These are phyloP conservation scores for Apiospora koreana DNA, from an alignment of 2,329 filamentous ascomycete genomes.

Conservation along the genomic window DNA sequence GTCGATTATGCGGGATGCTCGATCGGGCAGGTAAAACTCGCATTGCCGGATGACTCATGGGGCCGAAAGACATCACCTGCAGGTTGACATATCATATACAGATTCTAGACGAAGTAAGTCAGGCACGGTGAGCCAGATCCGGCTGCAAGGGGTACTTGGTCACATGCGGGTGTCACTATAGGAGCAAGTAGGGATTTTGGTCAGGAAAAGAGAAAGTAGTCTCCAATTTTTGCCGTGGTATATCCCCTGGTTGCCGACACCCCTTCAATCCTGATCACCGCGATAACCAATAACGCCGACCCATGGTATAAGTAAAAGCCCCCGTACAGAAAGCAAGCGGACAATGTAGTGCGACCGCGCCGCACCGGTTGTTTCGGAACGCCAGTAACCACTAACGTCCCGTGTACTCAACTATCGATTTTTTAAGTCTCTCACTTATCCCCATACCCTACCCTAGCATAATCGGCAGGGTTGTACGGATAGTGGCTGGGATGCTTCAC, in stretches of 20 bases:
- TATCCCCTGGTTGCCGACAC: background rate
- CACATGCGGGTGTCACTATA: background rate
- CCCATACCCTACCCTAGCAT: slow-evolving; percentile 13
- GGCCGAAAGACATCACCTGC: background rate
- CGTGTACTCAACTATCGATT: background rate
- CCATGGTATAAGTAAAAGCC: slow-evolving; percentile 2
- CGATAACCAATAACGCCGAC: background rate
- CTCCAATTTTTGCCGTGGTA: background rate
- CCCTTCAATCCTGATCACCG: background rate
- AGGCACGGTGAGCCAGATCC: background rate
- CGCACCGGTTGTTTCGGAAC: background rate
- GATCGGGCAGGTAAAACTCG: background rate
- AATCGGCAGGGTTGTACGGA: slow-evolving; percentile 19
- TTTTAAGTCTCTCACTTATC: background rate
- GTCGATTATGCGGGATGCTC: background rate
- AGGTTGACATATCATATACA: background rate
- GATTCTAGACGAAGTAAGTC: background rate
- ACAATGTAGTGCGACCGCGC: background rate
- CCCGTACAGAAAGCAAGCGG: background rate
- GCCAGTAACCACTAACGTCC: background rate
- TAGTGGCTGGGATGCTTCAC: slow-evolving; percentile 22
- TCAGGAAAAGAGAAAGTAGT: background rate
- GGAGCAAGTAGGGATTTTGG: background rate
- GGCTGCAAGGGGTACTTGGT: background rate
- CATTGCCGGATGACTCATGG: background rate